Evolutionary conservation across 306 rosid species (phyloP).

Genomic region (Erythrophleum fordii): DNA sequence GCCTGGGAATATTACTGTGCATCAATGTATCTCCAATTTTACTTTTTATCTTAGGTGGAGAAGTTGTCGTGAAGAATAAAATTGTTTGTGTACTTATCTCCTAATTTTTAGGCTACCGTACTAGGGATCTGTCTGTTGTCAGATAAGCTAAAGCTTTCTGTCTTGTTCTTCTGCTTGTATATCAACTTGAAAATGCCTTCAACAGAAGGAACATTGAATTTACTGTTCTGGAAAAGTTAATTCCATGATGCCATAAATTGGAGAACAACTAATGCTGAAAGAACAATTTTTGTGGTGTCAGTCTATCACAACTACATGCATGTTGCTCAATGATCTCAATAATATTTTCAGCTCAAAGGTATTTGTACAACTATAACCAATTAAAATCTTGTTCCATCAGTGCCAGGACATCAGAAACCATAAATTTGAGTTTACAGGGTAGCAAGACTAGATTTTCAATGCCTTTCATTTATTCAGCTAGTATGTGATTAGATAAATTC

Average conservation of each 20-base stretch:
- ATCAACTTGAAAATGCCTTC: neutral
- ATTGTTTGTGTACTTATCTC: neutral
- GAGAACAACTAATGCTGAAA: neutral
- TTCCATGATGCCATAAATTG: neutral
- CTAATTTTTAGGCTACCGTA: slow-evolving; percentile 23
- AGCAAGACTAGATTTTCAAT: slow-evolving; percentile 23
- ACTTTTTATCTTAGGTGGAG: neutral
- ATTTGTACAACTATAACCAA: neutral
- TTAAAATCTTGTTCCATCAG: neutral
- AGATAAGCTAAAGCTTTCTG: neutral
- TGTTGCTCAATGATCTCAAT: neutral
- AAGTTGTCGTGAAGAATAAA: neutral
- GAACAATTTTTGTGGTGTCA: neutral
- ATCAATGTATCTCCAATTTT: neutral
- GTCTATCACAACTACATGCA: neutral
- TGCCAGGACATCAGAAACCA: slow-evolving; percentile 6
- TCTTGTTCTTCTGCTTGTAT: slow-evolving; percentile 4
- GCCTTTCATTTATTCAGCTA: neutral
- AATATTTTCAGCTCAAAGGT: neutral
- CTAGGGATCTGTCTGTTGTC: neutral
- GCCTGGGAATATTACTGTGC: slow-evolving; percentile 19
- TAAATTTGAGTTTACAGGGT: neutral
- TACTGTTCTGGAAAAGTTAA: neutral
- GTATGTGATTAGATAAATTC: slow-evolving; percentile 23
- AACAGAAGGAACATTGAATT: neutral